Base-by-base conservation (phyloP, 306 rosid species). In the Citrullus mucosospermus region DNA sequence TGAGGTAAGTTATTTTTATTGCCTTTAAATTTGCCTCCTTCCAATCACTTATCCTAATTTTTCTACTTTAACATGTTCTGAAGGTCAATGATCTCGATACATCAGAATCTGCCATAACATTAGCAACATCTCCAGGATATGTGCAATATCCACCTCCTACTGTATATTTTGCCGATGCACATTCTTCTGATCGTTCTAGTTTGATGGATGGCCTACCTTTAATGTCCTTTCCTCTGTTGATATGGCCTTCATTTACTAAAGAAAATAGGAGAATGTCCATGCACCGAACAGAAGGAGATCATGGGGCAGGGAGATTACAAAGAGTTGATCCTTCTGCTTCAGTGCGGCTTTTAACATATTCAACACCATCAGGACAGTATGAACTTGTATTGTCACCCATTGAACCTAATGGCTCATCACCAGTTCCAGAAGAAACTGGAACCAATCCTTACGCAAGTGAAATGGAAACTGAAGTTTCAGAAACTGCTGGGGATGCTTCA, bases 1-100 rank as follows among this genome's bases (percentile, higher is more conserved):
- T 1, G 98, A 96, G 96, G 99, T 93, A 22, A 65, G 44, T 79
- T 75, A 55, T 60, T 74, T 74, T 80, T 74, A 9, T 51, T 80
- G 44, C 43, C 78, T 46, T 46, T 76, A 43, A 10, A 28, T 30
- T 79, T 67, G 73, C 73, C 22, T 57, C 56, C 51, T 77, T 78
- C 61, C 73, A 39, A 46, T 55, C 25, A 32, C 62, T 41, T 80
- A 55, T 79, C 81, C 14, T 78, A 77, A 73, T 16, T 32, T 8
- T 73, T 56, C 28, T 57, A 22, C 78, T 79, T 25, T 75, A 70
- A 73, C 22, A 78, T 88, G 80, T 78, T 80, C 65, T 58, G 75
- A 81, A 96, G 99, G 99, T 96, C 84, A 92, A 91, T 90, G 99
- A 92, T 81, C 90, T 96, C 50, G 99, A 92, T 86, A 88, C 93